Base-by-base conservation (phyloP, 2,329 filamentous ascomycete genomes). In the Stagonosporopsis vannaccii region DNA sequence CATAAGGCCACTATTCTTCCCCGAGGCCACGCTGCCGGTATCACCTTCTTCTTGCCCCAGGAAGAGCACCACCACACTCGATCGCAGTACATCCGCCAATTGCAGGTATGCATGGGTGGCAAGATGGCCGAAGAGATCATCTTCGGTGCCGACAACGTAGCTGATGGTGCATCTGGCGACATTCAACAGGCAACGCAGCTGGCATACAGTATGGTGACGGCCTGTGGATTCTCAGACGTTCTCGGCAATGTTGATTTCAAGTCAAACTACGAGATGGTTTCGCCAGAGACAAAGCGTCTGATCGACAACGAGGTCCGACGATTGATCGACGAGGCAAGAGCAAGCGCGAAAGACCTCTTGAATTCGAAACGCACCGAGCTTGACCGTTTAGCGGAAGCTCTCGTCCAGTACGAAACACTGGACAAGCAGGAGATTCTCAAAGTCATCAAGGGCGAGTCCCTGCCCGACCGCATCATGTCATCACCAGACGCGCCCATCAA, bases 1-100 rank as follows among this genome's bases (percentile, higher is more conserved):
- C 97, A 99, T 84, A 99, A 99, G 79, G 93, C 97, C 45, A 99
- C 95, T 0, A 96, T 99, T 67, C 89, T 99, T 69, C 93, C 95
- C 49, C 89, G 96, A 69, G 95, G 95, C 11, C 87, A 88, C 68
- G 86, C 90, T 22, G 83, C 98, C 7, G 95, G 95, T 58, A 86
- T 97, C 61, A 99, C 95, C 0, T 90, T 90, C 62, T 90, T 89
- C 75, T 82, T 99, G 22, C 93, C 93, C 82, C 93, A 97, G 79
- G 92, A 93, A 76, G 92, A 97, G 70, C 95, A 91, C 12, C 72
- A 75, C 43, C 87, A 87, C 76, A 90, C 90, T n/a, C 92, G 92
- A 67, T 86, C 87, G 51, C 91, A 99, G 72, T 92, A 92, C 67
- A 81, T 93, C 64, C 88, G 91, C 30, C 82, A 87, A 48, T 92